Percentiles rank a stretch among this genome's conserved stretches.
phyloP scores from a whole-genome alignment of 208 protist species.

The Crithidia thermophila region DNA sequence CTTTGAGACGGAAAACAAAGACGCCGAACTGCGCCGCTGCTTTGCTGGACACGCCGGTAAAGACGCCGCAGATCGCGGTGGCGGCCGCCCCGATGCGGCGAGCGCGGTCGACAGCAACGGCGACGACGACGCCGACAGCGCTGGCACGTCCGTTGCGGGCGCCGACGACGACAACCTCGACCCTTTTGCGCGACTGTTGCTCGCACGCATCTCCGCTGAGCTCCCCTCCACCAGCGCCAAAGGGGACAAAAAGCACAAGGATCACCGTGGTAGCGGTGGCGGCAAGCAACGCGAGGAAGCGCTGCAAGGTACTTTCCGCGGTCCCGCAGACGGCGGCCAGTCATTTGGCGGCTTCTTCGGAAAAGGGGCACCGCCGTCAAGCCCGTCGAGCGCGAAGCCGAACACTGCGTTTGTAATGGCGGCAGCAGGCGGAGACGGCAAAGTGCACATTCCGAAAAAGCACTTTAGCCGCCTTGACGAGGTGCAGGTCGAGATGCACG shows the following conservation, averaged over 20 bases:
- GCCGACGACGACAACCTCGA: slow-evolving; percentile 32
- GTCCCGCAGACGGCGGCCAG: not conserved
- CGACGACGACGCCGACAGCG: slow-evolving; percentile 2
- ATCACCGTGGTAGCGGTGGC: not conserved
- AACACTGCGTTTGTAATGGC: slow-evolving; percentile 21
- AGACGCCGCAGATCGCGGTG: slow-evolving; percentile 31
- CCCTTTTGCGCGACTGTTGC: slow-evolving; percentile 32
- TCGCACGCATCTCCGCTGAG: slow-evolving; percentile 23
- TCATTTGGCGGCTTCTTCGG: not conserved
- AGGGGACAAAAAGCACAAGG: slow-evolving; percentile 20
- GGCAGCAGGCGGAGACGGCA: slow-evolving; percentile 22
- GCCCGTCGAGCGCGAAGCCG: slow-evolving; percentile 13
- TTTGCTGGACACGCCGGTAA: slow-evolving; percentile 42
- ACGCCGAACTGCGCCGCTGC: slow-evolving; percentile 32
- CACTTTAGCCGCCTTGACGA: slow-evolving; percentile 64
- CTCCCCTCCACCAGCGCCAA: slow-evolving; percentile 14
- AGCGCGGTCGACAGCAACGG: not conserved
- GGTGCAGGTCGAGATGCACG: slow-evolving; percentile 70
- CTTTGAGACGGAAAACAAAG: slow-evolving; percentile 40
- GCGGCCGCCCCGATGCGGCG: slow-evolving; percentile 8
- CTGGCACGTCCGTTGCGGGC: not conserved
- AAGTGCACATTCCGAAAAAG: slow-evolving; percentile 28
- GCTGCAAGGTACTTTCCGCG: not conserved
- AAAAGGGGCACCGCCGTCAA: slow-evolving; percentile 4
- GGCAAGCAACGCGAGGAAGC: slow-evolving; percentile 6